Percentiles rank a stretch among this genome's conserved stretches.
These are phyloP conservation scores for Amanita thiersii DNA, from an alignment of 768 basidiomycete species.

Conservation along the genomic window DNA sequence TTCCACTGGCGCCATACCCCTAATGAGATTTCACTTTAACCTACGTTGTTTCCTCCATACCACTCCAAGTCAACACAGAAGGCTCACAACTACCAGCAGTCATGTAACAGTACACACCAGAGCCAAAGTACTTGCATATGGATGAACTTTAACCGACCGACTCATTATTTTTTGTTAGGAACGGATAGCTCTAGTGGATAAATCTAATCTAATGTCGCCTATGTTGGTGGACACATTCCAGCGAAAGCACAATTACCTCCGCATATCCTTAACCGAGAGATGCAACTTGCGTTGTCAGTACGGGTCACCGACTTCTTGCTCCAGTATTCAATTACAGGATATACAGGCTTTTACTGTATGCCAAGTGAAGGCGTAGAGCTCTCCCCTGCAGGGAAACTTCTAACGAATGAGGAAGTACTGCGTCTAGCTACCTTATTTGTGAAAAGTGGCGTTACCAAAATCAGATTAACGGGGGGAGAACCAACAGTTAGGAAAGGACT, in stretches of 20 bases:
- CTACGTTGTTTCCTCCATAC: too few relatives aligned
- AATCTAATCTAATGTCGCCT: slow-evolving; percentile 36
- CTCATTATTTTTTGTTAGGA: slow-evolving; percentile 27
- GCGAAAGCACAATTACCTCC: slow-evolving; percentile 77
- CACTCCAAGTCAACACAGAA: too few relatives aligned
- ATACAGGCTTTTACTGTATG: slow-evolving; percentile 87
- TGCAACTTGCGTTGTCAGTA: slow-evolving; percentile 89
- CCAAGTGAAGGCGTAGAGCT: slow-evolving; percentile 72
- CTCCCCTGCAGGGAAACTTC: slow-evolving; percentile 57
- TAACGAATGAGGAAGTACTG: slow-evolving; percentile 70
- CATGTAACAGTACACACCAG: neutral
- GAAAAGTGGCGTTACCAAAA: slow-evolving; percentile 75
- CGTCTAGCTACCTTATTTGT: slow-evolving; percentile 75
- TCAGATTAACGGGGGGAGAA: slow-evolving; percentile 83
- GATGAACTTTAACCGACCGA: too few relatives aligned
- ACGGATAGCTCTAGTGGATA: slow-evolving; percentile 49
- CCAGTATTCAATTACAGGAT: slow-evolving; percentile 1
- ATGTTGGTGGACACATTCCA: slow-evolving; percentile 58
- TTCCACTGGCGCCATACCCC: too few relatives aligned
- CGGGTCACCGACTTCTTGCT: slow-evolving; percentile 10
- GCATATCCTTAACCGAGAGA: slow-evolving; percentile 78
- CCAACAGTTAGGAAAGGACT: slow-evolving; percentile 78
- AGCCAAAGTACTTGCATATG: slow-evolving; percentile 5
- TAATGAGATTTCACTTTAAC: too few relatives aligned
- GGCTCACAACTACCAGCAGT: neutral